Evolutionary conservation across 2,329 filamentous ascomycete genomes (phyloP).

Genomic region (Aureobasidium sp.): DNA sequence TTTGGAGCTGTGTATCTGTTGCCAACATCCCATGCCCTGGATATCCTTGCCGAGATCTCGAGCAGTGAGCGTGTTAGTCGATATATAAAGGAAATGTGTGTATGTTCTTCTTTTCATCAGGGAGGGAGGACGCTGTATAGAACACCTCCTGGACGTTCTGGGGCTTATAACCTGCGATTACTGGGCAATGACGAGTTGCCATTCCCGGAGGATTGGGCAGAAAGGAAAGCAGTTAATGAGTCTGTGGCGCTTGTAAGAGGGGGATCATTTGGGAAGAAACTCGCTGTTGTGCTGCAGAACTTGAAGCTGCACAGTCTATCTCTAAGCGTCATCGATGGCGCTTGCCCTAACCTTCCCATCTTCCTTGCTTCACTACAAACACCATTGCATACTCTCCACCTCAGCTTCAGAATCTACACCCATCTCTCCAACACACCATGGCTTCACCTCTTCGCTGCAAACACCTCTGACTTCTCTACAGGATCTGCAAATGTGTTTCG

Average conservation of each 20-base stretch:
- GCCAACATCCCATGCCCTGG: background rate
- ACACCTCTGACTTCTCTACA: background rate
- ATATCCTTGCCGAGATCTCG: background rate
- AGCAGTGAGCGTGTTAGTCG: background rate
- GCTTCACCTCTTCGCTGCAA: background rate
- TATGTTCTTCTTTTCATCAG: no score
- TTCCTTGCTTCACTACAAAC: background rate
- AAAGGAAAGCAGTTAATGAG: no score
- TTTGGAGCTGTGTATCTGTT: background rate
- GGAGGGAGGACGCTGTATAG: no score
- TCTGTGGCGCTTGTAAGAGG: no score
- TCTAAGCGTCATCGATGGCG: background rate
- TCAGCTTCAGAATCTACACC: background rate
- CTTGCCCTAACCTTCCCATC: background rate
- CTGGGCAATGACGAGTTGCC: no score
- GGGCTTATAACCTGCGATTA: no score
- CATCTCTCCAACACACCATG: background rate
- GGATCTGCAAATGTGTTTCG: background rate
- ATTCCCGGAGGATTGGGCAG: no score
- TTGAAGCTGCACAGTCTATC: background rate
- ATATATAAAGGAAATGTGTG: no score
- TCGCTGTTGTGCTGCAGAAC: no score
- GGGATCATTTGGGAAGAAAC: no score
- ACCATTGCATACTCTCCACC: background rate
- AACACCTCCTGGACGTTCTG: no score